Conservation (phyloP, 202 grass and related monocot species). For the Carex sylvatica region DNA sequence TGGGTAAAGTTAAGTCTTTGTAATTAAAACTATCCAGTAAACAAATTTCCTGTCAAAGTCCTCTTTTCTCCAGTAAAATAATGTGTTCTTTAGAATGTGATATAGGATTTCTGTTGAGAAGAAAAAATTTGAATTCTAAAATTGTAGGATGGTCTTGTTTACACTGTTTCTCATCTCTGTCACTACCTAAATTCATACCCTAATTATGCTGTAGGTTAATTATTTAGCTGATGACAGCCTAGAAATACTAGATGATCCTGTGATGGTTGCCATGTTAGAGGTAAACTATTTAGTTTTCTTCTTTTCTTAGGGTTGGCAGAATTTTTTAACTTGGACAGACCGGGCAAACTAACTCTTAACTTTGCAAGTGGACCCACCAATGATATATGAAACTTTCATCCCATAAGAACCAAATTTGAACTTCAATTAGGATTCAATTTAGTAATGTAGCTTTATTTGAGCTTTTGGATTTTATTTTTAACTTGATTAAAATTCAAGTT, state of each 20-base stretch:
- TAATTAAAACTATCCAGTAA: no score
- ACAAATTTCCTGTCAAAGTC: not conserved
- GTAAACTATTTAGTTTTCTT: conserved; percentile 27
- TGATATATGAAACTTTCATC: not conserved
- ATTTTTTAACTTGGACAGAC: not conserved
- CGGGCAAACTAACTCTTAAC: not conserved
- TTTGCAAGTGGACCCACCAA: not conserved
- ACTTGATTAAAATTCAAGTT: not conserved
- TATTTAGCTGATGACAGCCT: conserved; percentile 80
- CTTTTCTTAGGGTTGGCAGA: not conserved
- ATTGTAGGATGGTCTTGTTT: not conserved
- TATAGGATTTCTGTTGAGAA: conserved; percentile 1
- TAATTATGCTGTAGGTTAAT: conserved; percentile 63
- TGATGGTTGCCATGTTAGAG: conserved; percentile 65
- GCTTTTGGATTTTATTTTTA: not conserved
- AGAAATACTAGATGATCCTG: conserved; percentile 98
- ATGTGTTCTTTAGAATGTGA: not conserved
- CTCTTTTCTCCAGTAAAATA: not conserved
- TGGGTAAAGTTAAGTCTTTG: no score
- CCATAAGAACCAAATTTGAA: not conserved
- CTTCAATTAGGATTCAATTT: not conserved
- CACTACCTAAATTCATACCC: not conserved
- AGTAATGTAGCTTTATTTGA: not conserved
- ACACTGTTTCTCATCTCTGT: not conserved
- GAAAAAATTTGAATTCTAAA: not conserved